Conservation (phyloP, 2,329 filamentous ascomycete species). For the Penicillium sp. region DNA sequence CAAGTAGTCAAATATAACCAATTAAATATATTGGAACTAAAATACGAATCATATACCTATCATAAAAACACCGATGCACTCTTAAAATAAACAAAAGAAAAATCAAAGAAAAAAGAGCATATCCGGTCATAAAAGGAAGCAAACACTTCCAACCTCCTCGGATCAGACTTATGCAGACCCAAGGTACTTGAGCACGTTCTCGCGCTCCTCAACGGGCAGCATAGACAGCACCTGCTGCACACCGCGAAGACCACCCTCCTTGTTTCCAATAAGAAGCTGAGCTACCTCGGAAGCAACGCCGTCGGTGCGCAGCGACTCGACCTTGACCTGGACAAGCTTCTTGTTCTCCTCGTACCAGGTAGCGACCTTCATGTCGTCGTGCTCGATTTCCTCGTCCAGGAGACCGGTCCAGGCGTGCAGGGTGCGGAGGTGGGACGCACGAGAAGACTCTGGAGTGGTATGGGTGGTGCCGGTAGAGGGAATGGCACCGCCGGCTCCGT, state of each 20-base stretch:
- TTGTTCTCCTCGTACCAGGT: constrained; percentile 96
- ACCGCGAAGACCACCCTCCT: constrained; percentile 74
- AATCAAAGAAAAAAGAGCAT: constrained; percentile 12
- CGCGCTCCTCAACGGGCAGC: constrained; percentile 83
- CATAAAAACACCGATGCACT: constrained; percentile 17
- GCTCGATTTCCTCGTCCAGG: constrained; percentile 64
- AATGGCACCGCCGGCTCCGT: constrained; percentile 41
- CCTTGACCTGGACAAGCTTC: constrained; percentile 76
- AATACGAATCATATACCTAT: not conserved
- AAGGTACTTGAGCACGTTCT: constrained; percentile 67
- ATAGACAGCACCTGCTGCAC: constrained; percentile 81
- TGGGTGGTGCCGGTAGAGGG: constrained; percentile 37
- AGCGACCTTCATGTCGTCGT: constrained; percentile 78
- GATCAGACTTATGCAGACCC: constrained; percentile 22
- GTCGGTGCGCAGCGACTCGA: constrained; percentile 79
- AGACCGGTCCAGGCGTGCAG: constrained; percentile 82
- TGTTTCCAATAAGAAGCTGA: constrained; percentile 63
- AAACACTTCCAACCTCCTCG: not conserved
- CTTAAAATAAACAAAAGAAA: constrained; percentile 4
- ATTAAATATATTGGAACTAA: not conserved
- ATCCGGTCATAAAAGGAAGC: constrained; percentile 18
- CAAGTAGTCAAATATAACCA: not conserved
- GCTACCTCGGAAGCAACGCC: constrained; percentile 68
- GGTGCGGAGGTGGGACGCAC: constrained; percentile 67
- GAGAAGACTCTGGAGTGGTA: constrained; percentile 47